Evolutionary conservation across 306 rosid genomes (phyloP).

Genomic region (Hippophae tibetana): DNA sequence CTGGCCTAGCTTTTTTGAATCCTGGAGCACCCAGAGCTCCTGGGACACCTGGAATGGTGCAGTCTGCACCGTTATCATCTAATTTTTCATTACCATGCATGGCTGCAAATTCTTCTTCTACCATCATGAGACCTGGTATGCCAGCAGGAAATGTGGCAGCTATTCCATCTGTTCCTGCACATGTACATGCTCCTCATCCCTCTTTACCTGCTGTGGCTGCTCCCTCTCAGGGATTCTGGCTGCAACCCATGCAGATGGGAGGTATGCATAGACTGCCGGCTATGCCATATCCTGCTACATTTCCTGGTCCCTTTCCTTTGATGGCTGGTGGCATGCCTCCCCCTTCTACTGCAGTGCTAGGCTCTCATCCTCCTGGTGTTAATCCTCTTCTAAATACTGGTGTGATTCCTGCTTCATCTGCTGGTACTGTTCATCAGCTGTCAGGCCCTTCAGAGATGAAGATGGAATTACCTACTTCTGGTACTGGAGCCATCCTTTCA

Average conservation of each 20-base stretch:
- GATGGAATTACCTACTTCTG: slow-evolving; percentile 36
- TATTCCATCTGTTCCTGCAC: slow-evolving; percentile 35
- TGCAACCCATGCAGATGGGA: slow-evolving; percentile 67
- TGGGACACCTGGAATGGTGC: slow-evolving; percentile 52
- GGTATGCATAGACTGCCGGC: slow-evolving; percentile 49
- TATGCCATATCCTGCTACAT: slow-evolving; percentile 58
- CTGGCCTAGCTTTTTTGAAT: slow-evolving; percentile 35
- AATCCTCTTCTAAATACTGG: slow-evolving; percentile 45
- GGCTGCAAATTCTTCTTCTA: slow-evolving; percentile 36
- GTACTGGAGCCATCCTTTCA: slow-evolving; percentile 36
- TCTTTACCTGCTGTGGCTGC: slow-evolving; percentile 49
- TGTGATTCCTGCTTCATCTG: slow-evolving; percentile 21
- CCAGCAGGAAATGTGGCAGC: slow-evolving; percentile 27
- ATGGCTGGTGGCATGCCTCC: slow-evolving; percentile 56
- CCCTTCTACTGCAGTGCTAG: slow-evolving; percentile 59
- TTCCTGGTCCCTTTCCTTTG: slow-evolving; percentile 58
- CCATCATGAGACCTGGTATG: slow-evolving; percentile 43
- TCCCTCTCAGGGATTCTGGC: slow-evolving; percentile 69
- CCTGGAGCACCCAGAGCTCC: slow-evolving; percentile 45
- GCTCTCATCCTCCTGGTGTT: slow-evolving; percentile 94
- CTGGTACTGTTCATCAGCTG: slow-evolving; percentile 26
- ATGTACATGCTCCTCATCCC: slow-evolving; percentile 43
- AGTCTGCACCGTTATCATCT: slow-evolving; percentile 29
- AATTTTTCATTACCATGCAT: slow-evolving; percentile 26
- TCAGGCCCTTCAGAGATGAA: slow-evolving; percentile 41